phyloP scores from a whole-genome alignment of 1,284 basidiomycete genomes.

The Austroboletus niveus region DNA sequence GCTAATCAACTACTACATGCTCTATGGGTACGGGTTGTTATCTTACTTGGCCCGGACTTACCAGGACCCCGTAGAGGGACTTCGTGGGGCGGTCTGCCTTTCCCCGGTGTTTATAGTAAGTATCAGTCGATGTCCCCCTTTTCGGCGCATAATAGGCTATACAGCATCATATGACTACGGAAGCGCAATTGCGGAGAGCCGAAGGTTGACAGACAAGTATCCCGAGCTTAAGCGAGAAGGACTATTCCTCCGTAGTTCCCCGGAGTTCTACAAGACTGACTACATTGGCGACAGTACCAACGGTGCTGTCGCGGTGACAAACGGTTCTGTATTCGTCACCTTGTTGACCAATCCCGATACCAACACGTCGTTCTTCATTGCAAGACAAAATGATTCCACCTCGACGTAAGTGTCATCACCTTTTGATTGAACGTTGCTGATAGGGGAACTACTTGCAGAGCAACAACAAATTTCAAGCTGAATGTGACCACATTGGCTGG shows the following conservation, averaged over 20 bases:
- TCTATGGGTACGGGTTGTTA: conserved; percentile 54
- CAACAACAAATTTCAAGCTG: conserved; percentile 50
- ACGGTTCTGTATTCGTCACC: conserved; percentile 56
- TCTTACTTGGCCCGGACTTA: neutral
- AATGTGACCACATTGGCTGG: conserved; percentile 53
- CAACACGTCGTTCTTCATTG: conserved; percentile 64
- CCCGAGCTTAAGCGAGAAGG: conserved; percentile 74
- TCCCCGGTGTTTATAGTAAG: conserved; percentile 59
- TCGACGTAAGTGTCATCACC: conserved; percentile 51
- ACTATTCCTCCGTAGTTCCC: conserved; percentile 71
- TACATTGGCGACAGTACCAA: conserved; percentile 62
- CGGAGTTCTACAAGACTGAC: conserved; percentile 74
- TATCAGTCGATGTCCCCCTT: neutral
- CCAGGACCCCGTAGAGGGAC: conserved; percentile 53
- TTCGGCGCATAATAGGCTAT: conserved; percentile 8
- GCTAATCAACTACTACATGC: conserved; percentile 77
- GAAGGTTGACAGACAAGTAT: conserved; percentile 66
- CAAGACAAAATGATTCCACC: conserved; percentile 63
- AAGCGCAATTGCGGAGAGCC: conserved; percentile 63
- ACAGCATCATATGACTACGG: conserved; percentile 66
- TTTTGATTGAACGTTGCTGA: conserved; percentile 7
- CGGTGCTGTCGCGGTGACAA: conserved; percentile 47
- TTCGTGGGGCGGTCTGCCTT: conserved; percentile 75
- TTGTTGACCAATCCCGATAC: conserved; percentile 67
- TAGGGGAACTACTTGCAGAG: conserved; percentile 34